Conservation (phyloP, 352 stramenopile genomes). For the Pythium sukuiense region DNA sequence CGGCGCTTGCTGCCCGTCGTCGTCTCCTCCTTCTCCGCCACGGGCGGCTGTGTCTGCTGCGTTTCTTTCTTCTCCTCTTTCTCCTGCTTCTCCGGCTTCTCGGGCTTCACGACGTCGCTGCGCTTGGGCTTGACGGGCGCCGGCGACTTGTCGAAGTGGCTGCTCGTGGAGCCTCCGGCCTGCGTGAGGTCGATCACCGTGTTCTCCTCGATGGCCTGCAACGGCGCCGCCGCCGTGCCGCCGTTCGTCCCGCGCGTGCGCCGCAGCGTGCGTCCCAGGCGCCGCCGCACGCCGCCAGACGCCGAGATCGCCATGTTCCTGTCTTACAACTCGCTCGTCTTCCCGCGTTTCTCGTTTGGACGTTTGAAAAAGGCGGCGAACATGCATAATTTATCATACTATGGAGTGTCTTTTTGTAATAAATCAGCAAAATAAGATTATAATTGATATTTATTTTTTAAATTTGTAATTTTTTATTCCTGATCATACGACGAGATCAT, state of each 20-base stretch:
- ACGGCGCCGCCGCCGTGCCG: constrained; percentile 17
- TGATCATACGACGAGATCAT: background rate
- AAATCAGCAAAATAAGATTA: background rate
- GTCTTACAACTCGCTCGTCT: background rate
- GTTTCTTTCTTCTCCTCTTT: constrained; percentile 7
- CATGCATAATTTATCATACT: constrained; percentile 5
- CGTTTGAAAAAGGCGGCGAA: constrained; percentile 23
- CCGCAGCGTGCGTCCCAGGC: constrained; percentile 48
- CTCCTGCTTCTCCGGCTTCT: constrained; percentile 28
- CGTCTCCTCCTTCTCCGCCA: background rate
- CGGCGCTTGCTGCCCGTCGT: constrained; percentile 16
- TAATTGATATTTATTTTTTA: background rate
- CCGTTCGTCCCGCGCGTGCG: constrained; percentile 24
- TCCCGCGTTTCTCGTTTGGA: constrained; percentile 19
- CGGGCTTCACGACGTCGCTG: constrained; percentile 7
- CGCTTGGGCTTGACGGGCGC: constrained; percentile 18
- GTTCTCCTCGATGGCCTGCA: constrained; percentile 68
- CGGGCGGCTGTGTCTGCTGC: background rate
- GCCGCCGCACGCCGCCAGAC: constrained; percentile 27
- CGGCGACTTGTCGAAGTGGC: constrained; percentile 34
- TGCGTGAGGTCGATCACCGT: constrained; percentile 39
- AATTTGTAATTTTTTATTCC: background rate
- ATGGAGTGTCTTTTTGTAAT: background rate
- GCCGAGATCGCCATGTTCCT: constrained; percentile 36
- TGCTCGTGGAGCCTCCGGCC: constrained; percentile 25